These are phyloP conservation scores for Poa annua DNA, from an alignment of 176 grass and related monocot species.

Conservation along the genomic window DNA sequence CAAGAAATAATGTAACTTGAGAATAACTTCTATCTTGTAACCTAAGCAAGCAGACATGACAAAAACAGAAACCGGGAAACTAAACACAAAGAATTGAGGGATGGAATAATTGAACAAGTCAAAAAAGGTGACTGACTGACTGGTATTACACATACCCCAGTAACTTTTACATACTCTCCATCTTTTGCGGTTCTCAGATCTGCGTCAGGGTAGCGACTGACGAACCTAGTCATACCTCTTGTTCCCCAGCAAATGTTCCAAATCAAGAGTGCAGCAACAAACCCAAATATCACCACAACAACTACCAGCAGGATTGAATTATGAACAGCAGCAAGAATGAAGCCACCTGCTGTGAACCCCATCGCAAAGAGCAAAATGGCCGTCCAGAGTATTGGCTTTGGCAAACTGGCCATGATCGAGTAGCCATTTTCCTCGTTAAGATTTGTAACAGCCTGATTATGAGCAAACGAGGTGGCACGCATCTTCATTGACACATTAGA, in stretches of 20 bases:
- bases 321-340: conserved; percentile 72
- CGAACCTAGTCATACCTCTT: conserved; percentile 59
- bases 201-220: conserved; percentile 69
- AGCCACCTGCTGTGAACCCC: conserved; percentile 59
- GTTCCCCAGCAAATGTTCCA: conserved; percentile 75
- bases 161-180: conserved; percentile 86
- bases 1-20: conserved; percentile 13
- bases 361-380: conserved; percentile 71
- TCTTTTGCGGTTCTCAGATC: conserved; percentile 87
- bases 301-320: conserved; percentile 62
- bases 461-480: conserved; percentile 59
- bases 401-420: conserved; percentile 65
- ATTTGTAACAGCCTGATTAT: conserved; percentile 78
- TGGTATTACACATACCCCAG: conserved; percentile 68
- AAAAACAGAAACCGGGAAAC: background rate
- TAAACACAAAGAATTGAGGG: background rate
- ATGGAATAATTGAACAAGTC: conserved; percentile 18
- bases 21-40: conserved; percentile 24
- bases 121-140: conserved; percentile 11
- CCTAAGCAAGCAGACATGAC: conserved; percentile 19
- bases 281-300: conserved; percentile 54
- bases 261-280: conserved; percentile 60
- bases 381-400: conserved; percentile 53
- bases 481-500: conserved; percentile 59
- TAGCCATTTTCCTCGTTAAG: conserved; percentile 58